Conservation (phyloP, 805 yeast species). For the Yamadazyma sp. region DNA sequence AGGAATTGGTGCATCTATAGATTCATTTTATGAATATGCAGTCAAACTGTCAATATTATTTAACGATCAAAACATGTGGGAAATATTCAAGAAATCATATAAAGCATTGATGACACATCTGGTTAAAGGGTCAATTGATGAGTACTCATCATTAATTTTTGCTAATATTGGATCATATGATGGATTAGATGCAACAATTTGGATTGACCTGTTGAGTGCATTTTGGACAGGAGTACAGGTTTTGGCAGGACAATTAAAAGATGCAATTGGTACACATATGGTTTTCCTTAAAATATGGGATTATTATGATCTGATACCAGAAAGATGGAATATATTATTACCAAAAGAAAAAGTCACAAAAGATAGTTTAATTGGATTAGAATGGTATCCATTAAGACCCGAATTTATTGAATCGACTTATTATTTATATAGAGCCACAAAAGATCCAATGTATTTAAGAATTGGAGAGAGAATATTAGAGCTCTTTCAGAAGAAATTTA, state of each 20-base stretch:
- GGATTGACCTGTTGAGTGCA: constrained; percentile 87
- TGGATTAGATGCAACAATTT: constrained; percentile 51
- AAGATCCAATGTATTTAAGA: constrained; percentile 77
- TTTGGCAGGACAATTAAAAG: constrained; percentile 66
- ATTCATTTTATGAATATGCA: constrained; percentile 87
- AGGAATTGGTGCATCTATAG: constrained; percentile 89
- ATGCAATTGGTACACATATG: constrained; percentile 61
- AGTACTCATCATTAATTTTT: constrained; percentile 36
- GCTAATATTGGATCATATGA: constrained; percentile 55
- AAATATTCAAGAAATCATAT: constrained; percentile 47
- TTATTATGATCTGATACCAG: constrained; percentile 78
- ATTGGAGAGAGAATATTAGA: constrained; percentile 66
- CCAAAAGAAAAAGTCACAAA: constrained; percentile 8
- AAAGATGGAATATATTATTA: constrained; percentile 61
- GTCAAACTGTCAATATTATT: constrained; percentile 73
- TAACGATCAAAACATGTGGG: constrained; percentile 62
- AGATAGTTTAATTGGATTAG: constrained; percentile 45
- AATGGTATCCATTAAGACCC: constrained; percentile 93
- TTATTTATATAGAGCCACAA: constrained; percentile 76
- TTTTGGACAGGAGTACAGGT: constrained; percentile 88
- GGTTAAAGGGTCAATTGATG: constrained; percentile 27
- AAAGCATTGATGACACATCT: constrained; percentile 48
- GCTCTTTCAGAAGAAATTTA: constrained; percentile 51
- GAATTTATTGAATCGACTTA: constrained; percentile 90
- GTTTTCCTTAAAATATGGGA: constrained; percentile 77